Conservation (phyloP, 371 early-diverging fungal species). For the Apophysomyces trapeziformis region DNA sequence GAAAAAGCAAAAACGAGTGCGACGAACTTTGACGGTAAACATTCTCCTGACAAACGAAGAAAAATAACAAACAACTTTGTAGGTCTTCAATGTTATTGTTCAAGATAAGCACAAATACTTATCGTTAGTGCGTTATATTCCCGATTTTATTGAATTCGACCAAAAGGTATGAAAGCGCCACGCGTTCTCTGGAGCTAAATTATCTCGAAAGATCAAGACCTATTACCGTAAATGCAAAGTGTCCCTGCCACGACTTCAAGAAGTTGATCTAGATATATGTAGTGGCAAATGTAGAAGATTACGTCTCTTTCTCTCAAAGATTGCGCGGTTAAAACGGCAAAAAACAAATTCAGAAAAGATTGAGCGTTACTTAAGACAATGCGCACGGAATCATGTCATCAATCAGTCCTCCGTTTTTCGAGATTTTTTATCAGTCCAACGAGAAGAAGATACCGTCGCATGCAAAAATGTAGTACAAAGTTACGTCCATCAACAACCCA, state of each 20-base stretch:
- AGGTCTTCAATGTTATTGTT: slow-evolving; percentile 63
- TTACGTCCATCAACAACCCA: slow-evolving; percentile 26
- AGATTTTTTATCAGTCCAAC: slow-evolving; percentile 50
- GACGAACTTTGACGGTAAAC: slow-evolving; percentile 30
- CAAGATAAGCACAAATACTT: slow-evolving; percentile 53
- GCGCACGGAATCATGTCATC: slow-evolving; percentile 39
- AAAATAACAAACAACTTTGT: slow-evolving; percentile 7
- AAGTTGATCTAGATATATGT: slow-evolving; percentile 21
- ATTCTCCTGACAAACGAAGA: not conserved
- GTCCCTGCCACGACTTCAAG: slow-evolving; percentile 18
- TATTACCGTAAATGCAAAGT: slow-evolving; percentile 39
- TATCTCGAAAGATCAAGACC: slow-evolving; percentile 27
- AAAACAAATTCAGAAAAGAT: slow-evolving; percentile 51
- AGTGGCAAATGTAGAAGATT: slow-evolving; percentile 25
- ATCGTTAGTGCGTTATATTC: slow-evolving; percentile 57
- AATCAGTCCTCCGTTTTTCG: slow-evolving; percentile 45
- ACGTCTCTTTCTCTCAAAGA: slow-evolving; percentile 26
- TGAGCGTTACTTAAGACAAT: slow-evolving; percentile 44
- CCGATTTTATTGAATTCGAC: slow-evolving; percentile 66
- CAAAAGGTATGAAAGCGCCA: slow-evolving; percentile 44
- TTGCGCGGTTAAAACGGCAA: slow-evolving; percentile 23
- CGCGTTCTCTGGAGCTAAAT: not conserved
- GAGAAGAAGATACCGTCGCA: slow-evolving; percentile 45
- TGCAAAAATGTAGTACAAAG: slow-evolving; percentile 29
- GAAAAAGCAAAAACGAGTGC: slow-evolving; percentile 27